Percentiles rank a stretch among this genome's conserved stretches.
phyloP scores from a whole-genome alignment of 164 flowering plant genomes.

The Vitis riparia region DNA sequence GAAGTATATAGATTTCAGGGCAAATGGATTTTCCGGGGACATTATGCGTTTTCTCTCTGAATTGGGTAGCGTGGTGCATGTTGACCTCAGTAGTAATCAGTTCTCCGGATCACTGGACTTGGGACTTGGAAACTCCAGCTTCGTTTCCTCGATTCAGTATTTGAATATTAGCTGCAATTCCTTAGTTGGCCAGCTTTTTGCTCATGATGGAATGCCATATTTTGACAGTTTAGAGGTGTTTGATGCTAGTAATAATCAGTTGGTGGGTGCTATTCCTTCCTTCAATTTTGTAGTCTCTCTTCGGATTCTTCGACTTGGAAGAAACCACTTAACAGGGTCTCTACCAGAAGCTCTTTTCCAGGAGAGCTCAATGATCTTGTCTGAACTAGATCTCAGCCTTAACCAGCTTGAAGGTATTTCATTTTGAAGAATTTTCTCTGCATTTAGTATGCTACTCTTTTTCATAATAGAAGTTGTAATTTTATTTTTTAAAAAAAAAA shows the following conservation, averaged over 20 bases:
- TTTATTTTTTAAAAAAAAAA: neutral
- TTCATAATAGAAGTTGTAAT: neutral
- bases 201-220: constrained; percentile 62
- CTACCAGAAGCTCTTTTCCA: constrained; percentile 59
- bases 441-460: neutral
- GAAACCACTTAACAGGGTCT: constrained; percentile 58
- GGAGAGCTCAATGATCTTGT: constrained; percentile 61
- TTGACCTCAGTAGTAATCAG: constrained; percentile 62
- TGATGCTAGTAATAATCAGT: constrained; percentile 64
- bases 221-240: constrained; percentile 69
- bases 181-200: constrained; percentile 60
- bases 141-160: constrained; percentile 50
- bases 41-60: constrained; percentile 39
- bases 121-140: constrained; percentile 41
- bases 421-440: neutral
- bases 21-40: constrained; percentile 53
- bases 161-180: constrained; percentile 59
- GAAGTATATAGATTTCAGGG: constrained; percentile 53
- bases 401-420: constrained; percentile 65
- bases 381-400: constrained; percentile 70
- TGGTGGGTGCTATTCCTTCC: constrained; percentile 53
- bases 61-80: constrained; percentile 37
- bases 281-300: constrained; percentile 62
- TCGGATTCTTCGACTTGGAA: constrained; percentile 49
- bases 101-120: constrained; percentile 55